A percentile compares a stretch with the other conserved stretches of the same genome.
phyloP scores from a whole-genome alignment of 495 filamentous ascomycete species.

The Neurospora sp. region DNA sequence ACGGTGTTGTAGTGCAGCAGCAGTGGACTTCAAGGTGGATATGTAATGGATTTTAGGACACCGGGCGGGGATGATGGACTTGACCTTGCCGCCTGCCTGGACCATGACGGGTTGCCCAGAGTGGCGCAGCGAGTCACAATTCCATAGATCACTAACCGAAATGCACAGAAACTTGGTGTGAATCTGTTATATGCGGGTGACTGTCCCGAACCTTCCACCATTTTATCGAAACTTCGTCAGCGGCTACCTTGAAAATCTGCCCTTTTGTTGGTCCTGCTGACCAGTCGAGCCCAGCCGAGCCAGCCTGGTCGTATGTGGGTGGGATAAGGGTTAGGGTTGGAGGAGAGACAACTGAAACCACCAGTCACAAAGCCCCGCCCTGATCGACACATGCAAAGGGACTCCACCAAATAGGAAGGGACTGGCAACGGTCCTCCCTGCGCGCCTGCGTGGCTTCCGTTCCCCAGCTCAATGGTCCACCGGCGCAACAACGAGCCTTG shows the following conservation, averaged over 20 bases:
- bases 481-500: not conserved
- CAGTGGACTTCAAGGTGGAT: not conserved
- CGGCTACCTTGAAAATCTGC: not conserved
- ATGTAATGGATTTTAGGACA: not conserved
- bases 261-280: not conserved
- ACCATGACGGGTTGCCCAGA: not conserved
- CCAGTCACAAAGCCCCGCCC: not conserved
- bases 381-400: not conserved
- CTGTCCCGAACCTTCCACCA: not conserved
- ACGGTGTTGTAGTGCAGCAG: not conserved
- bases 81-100: not conserved
- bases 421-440: not conserved
- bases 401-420: not conserved
- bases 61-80: not conserved
- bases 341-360: not conserved
- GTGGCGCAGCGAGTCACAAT: not conserved
- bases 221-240: not conserved
- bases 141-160: not conserved
- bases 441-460: not conserved
- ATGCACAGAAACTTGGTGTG: not conserved
- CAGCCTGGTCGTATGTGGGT: not conserved
- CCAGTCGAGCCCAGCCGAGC: not conserved
- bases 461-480: not conserved
- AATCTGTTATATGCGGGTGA: not conserved
- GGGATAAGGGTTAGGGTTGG: not conserved